A percentile compares a stretch with the other conserved stretches of the same genome.
These are phyloP conservation scores for Penicillium sp. DNA, from an alignment of 2,329 filamentous ascomycete species.

Conservation along the genomic window DNA sequence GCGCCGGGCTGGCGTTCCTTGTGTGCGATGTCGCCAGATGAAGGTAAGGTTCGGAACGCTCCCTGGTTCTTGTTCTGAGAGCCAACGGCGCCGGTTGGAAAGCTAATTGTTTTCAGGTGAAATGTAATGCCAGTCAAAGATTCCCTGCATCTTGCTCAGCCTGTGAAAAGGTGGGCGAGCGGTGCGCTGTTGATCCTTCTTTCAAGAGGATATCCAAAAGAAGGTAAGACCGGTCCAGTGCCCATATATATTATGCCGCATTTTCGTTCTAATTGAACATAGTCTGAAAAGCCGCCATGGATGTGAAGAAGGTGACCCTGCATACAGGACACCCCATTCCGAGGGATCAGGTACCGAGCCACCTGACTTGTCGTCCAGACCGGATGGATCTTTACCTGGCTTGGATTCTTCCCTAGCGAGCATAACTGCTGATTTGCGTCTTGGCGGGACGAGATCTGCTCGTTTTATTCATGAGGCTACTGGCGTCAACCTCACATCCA, in stretches of 20 bases:
- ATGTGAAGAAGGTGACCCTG: background rate
- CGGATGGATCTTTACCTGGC: background rate
- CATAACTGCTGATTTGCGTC: background rate
- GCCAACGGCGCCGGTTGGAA: background rate
- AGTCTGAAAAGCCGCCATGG: background rate
- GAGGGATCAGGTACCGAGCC: background rate
- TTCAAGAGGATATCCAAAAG: constrained; percentile 1
- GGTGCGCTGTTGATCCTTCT: constrained; percentile 2
- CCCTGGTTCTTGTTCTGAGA: background rate
- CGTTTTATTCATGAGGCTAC: constrained; percentile 1
- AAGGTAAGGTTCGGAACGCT: too few species aligned
- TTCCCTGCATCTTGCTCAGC: constrained; percentile 3
- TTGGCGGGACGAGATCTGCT: background rate
- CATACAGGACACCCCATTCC: background rate
- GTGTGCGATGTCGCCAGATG: constrained; percentile 1
- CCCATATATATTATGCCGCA: too few species aligned
- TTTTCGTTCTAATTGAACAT: background rate
- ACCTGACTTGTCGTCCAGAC: background rate
- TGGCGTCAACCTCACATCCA: background rate
- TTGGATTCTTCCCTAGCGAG: background rate
- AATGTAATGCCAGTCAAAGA: constrained; percentile 6
- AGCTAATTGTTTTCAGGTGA: constrained; percentile 1
- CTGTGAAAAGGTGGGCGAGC: background rate
- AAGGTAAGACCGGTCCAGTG: background rate
- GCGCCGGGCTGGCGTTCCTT: constrained; percentile 2